Evolutionary conservation across 352 stramenopile species (phyloP), one percentile per base, ranked within the genome.

Genomic region (Phytophthora sansomeana): DNA sequence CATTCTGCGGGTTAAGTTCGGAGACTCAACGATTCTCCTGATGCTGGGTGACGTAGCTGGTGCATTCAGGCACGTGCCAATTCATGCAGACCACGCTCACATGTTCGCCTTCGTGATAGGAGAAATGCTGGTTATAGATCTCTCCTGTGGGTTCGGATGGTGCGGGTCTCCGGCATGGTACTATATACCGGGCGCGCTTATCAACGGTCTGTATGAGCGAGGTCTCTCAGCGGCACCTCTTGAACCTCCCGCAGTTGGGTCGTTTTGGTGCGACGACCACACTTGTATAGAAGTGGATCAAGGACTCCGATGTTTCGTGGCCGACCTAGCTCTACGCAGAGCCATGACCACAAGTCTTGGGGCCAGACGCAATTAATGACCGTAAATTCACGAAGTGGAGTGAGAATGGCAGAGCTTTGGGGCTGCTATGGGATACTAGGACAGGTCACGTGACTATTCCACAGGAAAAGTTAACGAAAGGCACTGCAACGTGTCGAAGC

Each of bases 101-200:
- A 61, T 61, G 53, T 61, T 61, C 33, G 53, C 53, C 7, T 61
- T 61, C 11, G 29, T 43, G 6, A 17, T 61, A 11, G 53, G 48
- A 14, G 53, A 38, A 6, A 8, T 42, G 6, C 6, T 61, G 28
- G 41, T 61, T 5, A 61, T 58, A 48, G 33, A 48, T 38, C 14
- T 58, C 5, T 3, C 50, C 0, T 58, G 50, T 29, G 36, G 36
- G 1, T 61, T 61, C 32, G 53, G 53, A 3, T 61, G 50, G 41
- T 51, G 39, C 13, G 33, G 24, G 6, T 58, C 36, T 6, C 53
- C 53, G 6, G 50, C 33, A 19, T 58, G 19, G 35, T 58, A 58
- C 26, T 58, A 28, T 16, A 3, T 58, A 28, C 35, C 50, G 6
- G 50, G 33, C 10, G 10, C 26, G 10, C 19, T 48, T 4, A 58